Evolutionary conservation across 108 stramenopile genomes (phyloP), one percentile per base, ranked within the genome.

Genomic region (Skeletonema menzelii): DNA sequence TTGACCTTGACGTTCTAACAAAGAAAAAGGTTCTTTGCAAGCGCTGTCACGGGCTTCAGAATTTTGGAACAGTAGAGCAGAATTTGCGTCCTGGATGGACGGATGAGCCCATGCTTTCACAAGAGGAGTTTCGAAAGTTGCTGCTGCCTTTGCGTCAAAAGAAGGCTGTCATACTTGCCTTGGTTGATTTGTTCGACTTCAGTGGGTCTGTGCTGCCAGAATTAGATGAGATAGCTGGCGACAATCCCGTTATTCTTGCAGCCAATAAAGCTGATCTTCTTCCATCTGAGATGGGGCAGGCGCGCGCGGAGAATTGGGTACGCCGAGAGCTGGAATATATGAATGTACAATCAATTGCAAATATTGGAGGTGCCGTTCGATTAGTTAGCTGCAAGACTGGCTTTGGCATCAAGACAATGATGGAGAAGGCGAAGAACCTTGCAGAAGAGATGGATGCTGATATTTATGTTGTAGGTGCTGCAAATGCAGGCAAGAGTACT

Each of bases 131-230:
- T 56, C 85, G 89, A 31, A 82, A 91, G 26, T 66, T 93, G 37
- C 74, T 96, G 12, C 37, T 75, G 40, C 92, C 91, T 47, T 70
- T 94, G 26, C 66, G 79, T 8, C 73, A 90, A 67, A 91, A 89
- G 63, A 87, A 84, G 3, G 91, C 91, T 27, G 91, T 92, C 28
- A 85, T 96, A 60, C 75, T 93, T 73, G 92, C 95, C 24, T 61
- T 96, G 13, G 85, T 96, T 7, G 95, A 96, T 67, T 68, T 96
- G 42, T 96, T 96, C 79, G 95, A 96, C 74, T 96, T 96, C 75
- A 84, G 81, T 34, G 95, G 92, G 53, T 93, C 95, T 44, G 90
- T 94, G 3, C 66, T 96, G 13, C 90, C 91, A 11, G 91, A 94
- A 67, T 74, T 96, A 20, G 92, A 96, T 83, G 85, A 78, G 17